A percentile compares a stretch with the other conserved stretches of the same genome.
phyloP scores from a whole-genome alignment of 306 rosid genomes.

The Lathyrus tuberosus region DNA sequence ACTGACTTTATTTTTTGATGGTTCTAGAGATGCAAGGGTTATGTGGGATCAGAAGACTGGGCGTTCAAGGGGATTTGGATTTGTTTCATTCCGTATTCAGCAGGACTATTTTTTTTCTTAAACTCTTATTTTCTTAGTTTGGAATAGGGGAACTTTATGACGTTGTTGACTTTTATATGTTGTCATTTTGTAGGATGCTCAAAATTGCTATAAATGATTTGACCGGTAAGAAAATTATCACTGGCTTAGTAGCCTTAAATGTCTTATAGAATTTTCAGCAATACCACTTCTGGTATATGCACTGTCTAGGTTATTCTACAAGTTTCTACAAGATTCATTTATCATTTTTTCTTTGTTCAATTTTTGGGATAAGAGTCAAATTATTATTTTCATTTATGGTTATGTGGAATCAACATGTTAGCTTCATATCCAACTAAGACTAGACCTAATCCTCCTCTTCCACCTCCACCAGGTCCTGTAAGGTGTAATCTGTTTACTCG shows the following conservation, averaged over 20 bases:
- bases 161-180: conserved; percentile 27
- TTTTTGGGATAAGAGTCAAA: too few relatives aligned
- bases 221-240: conserved; percentile 69
- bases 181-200: conserved; percentile 78
- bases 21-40: conserved; percentile 91
- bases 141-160: background rate
- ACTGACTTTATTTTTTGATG: conserved; percentile 22
- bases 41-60: conserved; percentile 99
- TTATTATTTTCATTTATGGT: too few relatives aligned
- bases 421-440: too few relatives aligned
- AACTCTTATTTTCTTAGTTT: background rate
- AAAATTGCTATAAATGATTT: conserved; percentile 92
- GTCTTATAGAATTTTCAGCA: background rate
- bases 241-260: background rate
- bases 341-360: too few relatives aligned
- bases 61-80: conserved; percentile 97
- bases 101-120: conserved; percentile 55
- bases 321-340: too few relatives aligned
- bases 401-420: too few relatives aligned
- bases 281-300: background rate
- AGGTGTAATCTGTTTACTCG: too few relatives aligned
- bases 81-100: conserved; percentile 91
- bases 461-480: too few relatives aligned
- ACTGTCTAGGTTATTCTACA: background rate
- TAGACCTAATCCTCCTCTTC: too few relatives aligned